Base-by-base conservation (phyloP, 768 basidiomycete genomes). In the Termitomyces sp. region DNA sequence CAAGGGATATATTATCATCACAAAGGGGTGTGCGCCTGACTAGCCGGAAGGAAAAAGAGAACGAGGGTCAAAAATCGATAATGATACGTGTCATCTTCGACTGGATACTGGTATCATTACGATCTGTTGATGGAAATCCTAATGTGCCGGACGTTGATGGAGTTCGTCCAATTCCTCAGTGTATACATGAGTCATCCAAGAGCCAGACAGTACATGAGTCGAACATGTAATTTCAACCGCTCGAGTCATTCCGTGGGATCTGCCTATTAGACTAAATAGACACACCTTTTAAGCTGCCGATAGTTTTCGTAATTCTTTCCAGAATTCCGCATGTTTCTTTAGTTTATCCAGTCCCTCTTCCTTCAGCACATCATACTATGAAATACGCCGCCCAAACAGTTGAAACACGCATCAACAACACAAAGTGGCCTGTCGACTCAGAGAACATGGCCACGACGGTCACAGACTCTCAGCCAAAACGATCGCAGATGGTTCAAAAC, bases 351-450 rank as follows among this genome's bases (percentile, higher is more conserved):
- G 18, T 14, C 16, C 52, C 12, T 32, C 40, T 16, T 53, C 39
- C 14, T 53, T 14, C 16, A 53, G 9, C 27, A 43, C 39, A 20
- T 20, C 1, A 42, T 53, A 53, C 13, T 53, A 40, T 10, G 18
- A 53, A 53, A 43, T 53, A 53, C 5, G 27, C 40, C 7, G 39
- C 52, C 52, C 52, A n/a, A n/a, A n/a, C n/a, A n/a, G n/a, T n/a
- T n/a, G n/a, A 53, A 33, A 26, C 18, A 18, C 16, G 24, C 52
- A 53, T 53, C 9, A 53, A 20, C 13, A 53, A 6, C 4, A 24
- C 13, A 20, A 24, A 42, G 27, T 53, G 52, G 12, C 52, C 52
- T 13, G 52, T 27, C 13, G 52, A 26, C 14, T 43, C 33, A 16
- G 39, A 40, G 52, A n/a, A 53, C 27, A 43, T 30, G 24, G 4